Evolutionary conservation across 2,329 filamentous ascomycete genomes (phyloP).

Genomic region (Colletotrichum australisinense): DNA sequence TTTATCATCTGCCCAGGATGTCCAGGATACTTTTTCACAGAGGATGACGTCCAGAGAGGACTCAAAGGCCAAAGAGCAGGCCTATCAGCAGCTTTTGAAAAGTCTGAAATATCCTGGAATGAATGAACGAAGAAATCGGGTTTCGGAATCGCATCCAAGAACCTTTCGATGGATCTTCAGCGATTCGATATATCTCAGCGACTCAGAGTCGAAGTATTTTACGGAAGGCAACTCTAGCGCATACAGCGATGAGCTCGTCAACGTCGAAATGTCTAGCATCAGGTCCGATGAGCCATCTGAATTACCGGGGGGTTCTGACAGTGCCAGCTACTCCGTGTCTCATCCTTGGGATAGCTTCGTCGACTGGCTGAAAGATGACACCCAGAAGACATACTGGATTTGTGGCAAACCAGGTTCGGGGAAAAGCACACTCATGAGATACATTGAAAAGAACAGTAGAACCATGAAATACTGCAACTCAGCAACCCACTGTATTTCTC

Average conservation of each 20-base stretch:
- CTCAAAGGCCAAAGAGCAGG: background rate
- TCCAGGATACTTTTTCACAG: background rate
- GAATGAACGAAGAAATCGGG: background rate
- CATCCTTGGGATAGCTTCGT: background rate
- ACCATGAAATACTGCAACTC: background rate
- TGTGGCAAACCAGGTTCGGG: slow-evolving; percentile 46
- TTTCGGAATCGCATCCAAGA: background rate
- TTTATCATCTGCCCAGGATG: background rate
- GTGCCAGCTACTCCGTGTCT: background rate
- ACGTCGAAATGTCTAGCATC: no score
- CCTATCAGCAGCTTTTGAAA: background rate
- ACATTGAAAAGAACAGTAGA: slow-evolving; percentile 26
- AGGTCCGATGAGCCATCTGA: no score
- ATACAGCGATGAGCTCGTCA: background rate
- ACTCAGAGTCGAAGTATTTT: background rate
- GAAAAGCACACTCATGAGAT: slow-evolving; percentile 48
- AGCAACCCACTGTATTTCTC: background rate
- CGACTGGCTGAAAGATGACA: background rate
- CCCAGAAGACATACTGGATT: slow-evolving; percentile 41
- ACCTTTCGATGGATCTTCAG: slow-evolving; percentile 1
- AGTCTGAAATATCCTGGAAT: background rate
- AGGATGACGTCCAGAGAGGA: background rate
- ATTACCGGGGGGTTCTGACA: background rate
- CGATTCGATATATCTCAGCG: background rate
- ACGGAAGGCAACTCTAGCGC: background rate